Conservation (phyloP, 2,329 filamentous ascomycete genomes). For the Penicillium nordicum region DNA sequence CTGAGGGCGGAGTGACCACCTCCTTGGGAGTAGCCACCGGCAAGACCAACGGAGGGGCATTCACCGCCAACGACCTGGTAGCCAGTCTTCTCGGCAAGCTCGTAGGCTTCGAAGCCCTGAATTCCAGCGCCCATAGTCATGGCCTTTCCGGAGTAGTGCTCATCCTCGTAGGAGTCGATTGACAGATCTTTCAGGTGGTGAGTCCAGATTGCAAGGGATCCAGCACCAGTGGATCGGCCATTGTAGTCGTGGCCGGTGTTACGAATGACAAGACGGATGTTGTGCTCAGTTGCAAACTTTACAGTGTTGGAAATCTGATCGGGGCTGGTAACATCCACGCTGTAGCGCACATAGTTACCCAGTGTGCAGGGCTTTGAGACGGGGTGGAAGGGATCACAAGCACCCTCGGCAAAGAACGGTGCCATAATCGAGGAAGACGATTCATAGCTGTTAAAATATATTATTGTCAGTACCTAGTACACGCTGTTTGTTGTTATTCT, state of each 20-base stretch:
- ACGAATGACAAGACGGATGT: conserved; percentile 49
- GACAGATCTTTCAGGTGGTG: conserved; percentile 32
- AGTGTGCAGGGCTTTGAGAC: conserved; percentile 28
- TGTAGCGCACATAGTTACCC: conserved; percentile 32
- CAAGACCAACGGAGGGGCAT: conserved; percentile 54
- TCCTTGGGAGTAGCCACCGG: conserved; percentile 60
- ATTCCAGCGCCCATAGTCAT: conserved; percentile 57
- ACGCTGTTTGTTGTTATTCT: neutral
- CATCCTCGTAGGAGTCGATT: conserved; percentile 33
- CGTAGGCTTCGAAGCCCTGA: conserved; percentile 49
- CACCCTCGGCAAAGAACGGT: conserved; percentile 38
- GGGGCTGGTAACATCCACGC: conserved; percentile 34
- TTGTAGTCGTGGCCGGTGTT: conserved; percentile 42
- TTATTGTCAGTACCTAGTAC: neutral
- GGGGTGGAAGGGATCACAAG: conserved; percentile 43
- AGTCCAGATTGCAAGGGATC: conserved; percentile 39
- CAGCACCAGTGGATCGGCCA: conserved; percentile 61
- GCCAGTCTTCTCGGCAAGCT: conserved; percentile 44
- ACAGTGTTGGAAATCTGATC: conserved; percentile 25
- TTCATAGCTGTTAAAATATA: conserved; percentile 53
- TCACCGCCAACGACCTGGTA: conserved; percentile 55
- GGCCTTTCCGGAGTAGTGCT: conserved; percentile 50
- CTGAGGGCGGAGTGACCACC: conserved; percentile 57
- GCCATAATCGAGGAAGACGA: conserved; percentile 45
- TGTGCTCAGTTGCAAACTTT: conserved; percentile 46